phyloP scores from a whole-genome alignment of 129 eudicot species.

The Flaveria linearis region DNA sequence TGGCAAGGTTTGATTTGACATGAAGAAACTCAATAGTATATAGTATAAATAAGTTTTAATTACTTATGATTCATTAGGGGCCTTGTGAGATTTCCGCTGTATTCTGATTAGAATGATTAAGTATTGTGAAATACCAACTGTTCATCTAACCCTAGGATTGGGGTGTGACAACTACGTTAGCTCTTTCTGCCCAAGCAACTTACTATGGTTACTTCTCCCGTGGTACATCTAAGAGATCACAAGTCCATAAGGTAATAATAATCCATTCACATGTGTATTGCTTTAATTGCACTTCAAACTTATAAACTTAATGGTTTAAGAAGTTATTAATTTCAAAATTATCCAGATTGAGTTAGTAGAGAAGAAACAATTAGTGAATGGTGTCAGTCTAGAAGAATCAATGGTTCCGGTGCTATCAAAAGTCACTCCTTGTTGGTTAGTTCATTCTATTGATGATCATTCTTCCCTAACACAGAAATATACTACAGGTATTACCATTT shows the following conservation, averaged over 20 bases:
- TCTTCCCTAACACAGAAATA: constrained; percentile 38
- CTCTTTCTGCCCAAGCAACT: constrained; percentile 55
- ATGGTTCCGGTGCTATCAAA: constrained; percentile 32
- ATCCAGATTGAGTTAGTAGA: constrained; percentile 41
- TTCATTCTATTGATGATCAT: constrained; percentile 33
- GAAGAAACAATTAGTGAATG: constrained; percentile 25
- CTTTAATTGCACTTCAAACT: not conserved
- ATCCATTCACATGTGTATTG: not conserved
- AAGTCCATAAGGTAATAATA: constrained; percentile 40
- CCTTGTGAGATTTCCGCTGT: too few relatives aligned
- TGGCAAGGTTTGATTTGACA: too few relatives aligned
- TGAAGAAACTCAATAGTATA: too few relatives aligned
- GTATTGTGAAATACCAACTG: too few relatives aligned
- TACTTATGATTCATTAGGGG: too few relatives aligned
- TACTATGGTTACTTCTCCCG: constrained; percentile 61
- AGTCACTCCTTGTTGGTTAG: constrained; percentile 49
- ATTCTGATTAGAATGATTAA: too few relatives aligned
- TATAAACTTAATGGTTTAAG: not conserved
- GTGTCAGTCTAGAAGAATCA: constrained; percentile 22
- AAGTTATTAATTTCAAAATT: not conserved
- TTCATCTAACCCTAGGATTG: too few relatives aligned
- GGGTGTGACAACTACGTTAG: not conserved
- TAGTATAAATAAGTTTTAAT: too few relatives aligned
- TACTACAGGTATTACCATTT: constrained; percentile 50
- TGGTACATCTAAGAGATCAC: constrained; percentile 42